Evolutionary conservation across 345 rosid species (phyloP).

Genomic region (Lumnitzera littorea): DNA sequence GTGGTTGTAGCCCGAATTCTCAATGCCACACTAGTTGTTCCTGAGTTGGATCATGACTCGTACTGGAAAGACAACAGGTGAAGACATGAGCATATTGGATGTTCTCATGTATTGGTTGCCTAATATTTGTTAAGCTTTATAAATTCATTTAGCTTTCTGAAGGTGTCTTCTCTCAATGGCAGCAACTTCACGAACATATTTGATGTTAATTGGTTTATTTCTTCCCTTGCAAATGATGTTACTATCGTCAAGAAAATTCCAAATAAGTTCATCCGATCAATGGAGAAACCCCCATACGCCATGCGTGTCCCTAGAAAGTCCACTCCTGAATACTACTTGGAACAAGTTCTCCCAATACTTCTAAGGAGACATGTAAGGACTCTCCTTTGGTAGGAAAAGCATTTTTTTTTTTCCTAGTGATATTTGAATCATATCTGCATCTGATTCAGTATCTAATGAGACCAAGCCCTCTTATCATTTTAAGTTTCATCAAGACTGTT

Average conservation of each 20-base stretch:
- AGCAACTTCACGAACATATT: conserved; percentile 87
- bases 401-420: too few relatives aligned
- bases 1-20: conserved; percentile 92
- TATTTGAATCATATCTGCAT: too few relatives aligned
- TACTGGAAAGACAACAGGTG: conserved; percentile 97
- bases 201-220: conserved; percentile 90
- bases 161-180: conserved; percentile 15
- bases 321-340: conserved; percentile 82
- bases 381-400: background rate
- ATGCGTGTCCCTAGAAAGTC: conserved; percentile 99
- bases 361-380: conserved; percentile 66
- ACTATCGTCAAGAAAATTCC: conserved; percentile 91
- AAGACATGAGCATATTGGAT: conserved; percentile 2
- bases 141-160: too few relatives aligned
- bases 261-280: conserved; percentile 75
- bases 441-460: too few relatives aligned
- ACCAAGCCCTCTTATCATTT: too few relatives aligned
- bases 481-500: too few relatives aligned
- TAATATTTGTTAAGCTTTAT: too few relatives aligned
- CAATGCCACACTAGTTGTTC: conserved; percentile 94
- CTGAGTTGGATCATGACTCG: conserved; percentile 93
- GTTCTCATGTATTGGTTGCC: too few relatives aligned
- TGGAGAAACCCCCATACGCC: conserved; percentile 96
- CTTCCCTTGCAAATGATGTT: conserved; percentile 81
- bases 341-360: conserved; percentile 91